Conservation (phyloP, 164 flowering plant genomes). For the Sextonia rubra region DNA sequence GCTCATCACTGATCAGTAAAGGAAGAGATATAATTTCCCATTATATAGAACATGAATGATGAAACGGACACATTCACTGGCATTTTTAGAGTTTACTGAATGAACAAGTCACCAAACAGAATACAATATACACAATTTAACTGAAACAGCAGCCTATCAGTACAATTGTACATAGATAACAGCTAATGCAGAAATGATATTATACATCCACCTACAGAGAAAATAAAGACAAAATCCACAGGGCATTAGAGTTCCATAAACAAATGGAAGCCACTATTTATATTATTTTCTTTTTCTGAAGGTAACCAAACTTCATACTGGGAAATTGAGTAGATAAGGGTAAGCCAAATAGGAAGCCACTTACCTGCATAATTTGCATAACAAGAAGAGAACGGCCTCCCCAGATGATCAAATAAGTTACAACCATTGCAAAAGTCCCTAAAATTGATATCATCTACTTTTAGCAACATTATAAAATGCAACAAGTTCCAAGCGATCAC, state of each 20-base stretch:
- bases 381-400: slow-evolving; percentile 16
- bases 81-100: background rate
- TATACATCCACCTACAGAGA: background rate
- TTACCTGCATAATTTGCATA: slow-evolving; percentile 22
- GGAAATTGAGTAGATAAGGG: too few relatives aligned
- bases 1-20: background rate
- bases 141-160: too few relatives aligned
- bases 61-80: too few relatives aligned
- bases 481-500: background rate
- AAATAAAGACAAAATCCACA: background rate
- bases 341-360: background rate
- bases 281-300: too few relatives aligned
- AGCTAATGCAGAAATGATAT: background rate
- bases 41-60: too few relatives aligned
- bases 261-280: background rate
- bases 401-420: slow-evolving; percentile 16
- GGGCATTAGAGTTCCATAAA: background rate
- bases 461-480: background rate
- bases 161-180: background rate
- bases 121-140: too few relatives aligned
- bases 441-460: slow-evolving; percentile 1
- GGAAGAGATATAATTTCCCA: background rate
- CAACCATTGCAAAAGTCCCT: slow-evolving; percentile 17
- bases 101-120: background rate
- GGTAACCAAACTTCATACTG: too few relatives aligned